Evolutionary conservation across 2,329 filamentous ascomycete genomes (phyloP).

Genomic region (Colletotrichum eremochloae): DNA sequence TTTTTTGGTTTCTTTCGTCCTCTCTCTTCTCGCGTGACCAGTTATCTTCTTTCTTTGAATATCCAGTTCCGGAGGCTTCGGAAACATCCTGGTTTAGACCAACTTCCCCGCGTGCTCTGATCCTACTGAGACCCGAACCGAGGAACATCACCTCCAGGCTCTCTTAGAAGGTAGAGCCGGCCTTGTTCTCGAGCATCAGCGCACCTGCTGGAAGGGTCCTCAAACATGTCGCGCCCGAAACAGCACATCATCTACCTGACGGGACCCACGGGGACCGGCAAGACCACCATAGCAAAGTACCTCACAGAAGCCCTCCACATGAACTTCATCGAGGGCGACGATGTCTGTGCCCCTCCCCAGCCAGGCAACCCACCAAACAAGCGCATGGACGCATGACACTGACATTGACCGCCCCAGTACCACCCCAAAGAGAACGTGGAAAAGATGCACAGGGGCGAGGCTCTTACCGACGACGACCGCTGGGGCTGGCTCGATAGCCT

Average conservation of each 20-base stretch:
- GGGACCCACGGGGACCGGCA: constrained; percentile 72
- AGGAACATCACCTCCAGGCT: constrained; percentile 1
- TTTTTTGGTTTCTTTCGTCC: not conserved
- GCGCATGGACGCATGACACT: constrained; percentile 28
- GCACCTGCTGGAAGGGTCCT: not conserved
- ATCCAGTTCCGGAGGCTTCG: not conserved
- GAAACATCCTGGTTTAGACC: not conserved
- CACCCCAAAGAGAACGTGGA: constrained; percentile 74
- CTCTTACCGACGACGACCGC: constrained; percentile 80
- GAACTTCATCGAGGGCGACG: constrained; percentile 72
- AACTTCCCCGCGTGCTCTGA: not conserved
- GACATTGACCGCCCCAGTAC: constrained; percentile 56
- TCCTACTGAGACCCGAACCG: constrained; percentile 14
- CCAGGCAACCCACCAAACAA: not conserved
- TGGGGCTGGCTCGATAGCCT: constrained; percentile 81
- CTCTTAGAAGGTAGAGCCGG: not conserved
- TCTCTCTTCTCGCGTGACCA: not conserved
- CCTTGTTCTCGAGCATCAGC: not conserved
- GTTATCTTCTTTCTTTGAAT: not conserved
- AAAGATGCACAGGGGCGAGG: constrained; percentile 78
- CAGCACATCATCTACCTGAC: constrained; percentile 72
- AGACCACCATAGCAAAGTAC: constrained; percentile 69
- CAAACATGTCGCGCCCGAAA: constrained; percentile 34
- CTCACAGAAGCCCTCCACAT: constrained; percentile 63
- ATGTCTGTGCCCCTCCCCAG: constrained; percentile 59